Conservation (phyloP, 2,329 filamentous ascomycete genomes). For the Pseudocercospora eumusae region DNA sequence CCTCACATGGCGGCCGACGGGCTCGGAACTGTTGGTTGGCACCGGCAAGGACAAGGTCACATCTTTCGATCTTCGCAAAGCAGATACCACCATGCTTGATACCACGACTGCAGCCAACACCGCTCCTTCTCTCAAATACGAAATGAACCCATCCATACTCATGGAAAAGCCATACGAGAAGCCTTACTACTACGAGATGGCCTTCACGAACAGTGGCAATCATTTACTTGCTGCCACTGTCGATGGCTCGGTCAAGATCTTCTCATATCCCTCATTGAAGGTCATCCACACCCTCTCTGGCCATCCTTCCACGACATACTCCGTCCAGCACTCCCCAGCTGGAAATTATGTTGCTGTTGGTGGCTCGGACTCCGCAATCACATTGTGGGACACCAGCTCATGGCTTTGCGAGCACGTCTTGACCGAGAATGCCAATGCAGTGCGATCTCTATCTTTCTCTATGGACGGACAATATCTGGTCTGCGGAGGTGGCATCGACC, state of each 20-base stretch:
- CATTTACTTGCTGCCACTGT: constrained; percentile 71
- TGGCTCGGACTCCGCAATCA: constrained; percentile 72
- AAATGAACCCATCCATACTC: constrained; percentile 11
- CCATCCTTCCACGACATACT: constrained; percentile 71
- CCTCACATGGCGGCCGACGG: constrained; percentile 72
- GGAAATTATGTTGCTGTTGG: constrained; percentile 73
- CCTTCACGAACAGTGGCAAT: constrained; percentile 71
- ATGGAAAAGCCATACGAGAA: constrained; percentile 24
- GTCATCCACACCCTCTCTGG: constrained; percentile 63
- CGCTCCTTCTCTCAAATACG: constrained; percentile 14
- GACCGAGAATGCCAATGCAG: constrained; percentile 65
- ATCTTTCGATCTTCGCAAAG: constrained; percentile 36
- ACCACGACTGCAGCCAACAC: constrained; percentile 20
- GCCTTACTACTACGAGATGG: constrained; percentile 67
- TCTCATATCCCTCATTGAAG: constrained; percentile 65
- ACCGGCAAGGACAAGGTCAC: constrained; percentile 61
- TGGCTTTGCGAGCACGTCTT: constrained; percentile 76
- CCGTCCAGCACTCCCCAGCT: constrained; percentile 68
- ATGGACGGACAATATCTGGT: constrained; percentile 76
- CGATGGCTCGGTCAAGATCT: constrained; percentile 69
- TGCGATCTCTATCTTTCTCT: constrained; percentile 72
- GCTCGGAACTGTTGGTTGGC: constrained; percentile 68
- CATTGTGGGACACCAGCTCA: constrained; percentile 74
- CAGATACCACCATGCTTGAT: constrained; percentile 22
- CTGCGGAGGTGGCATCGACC: constrained; percentile 58